phyloP scores from a whole-genome alignment of 1,284 basidiomycete genomes.

The Cryptococcus wingfieldii region DNA sequence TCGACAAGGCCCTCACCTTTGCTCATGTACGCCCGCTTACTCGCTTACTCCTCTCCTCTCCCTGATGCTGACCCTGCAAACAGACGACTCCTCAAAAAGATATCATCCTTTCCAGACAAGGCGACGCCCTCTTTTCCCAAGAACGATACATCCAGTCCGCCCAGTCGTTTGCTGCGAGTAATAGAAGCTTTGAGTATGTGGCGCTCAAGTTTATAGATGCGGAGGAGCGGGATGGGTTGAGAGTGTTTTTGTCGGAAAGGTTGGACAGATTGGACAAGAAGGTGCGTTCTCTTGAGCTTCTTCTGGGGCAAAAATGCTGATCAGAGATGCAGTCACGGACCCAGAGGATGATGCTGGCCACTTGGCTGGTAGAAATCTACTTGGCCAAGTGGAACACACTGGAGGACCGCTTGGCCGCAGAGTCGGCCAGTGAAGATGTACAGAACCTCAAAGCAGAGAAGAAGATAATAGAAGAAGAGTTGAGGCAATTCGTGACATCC shows the following conservation, averaged over 20 bases:
- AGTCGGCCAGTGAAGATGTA: slow-evolving; percentile 76
- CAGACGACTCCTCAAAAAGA: slow-evolving; percentile 82
- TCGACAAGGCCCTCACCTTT: slow-evolving; percentile 71
- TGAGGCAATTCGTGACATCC: slow-evolving; percentile 84
- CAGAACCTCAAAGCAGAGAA: slow-evolving; percentile 80
- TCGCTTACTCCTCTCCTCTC: not conserved
- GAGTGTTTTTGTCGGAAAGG: slow-evolving; percentile 83
- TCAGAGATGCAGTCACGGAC: slow-evolving; percentile 65
- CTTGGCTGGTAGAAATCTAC: slow-evolving; percentile 97
- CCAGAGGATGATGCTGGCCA: slow-evolving; percentile 95
- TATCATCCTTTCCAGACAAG: slow-evolving; percentile 77
- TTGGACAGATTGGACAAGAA: slow-evolving; percentile 76
- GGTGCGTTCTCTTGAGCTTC: slow-evolving; percentile 51
- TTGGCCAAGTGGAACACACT: slow-evolving; percentile 93
- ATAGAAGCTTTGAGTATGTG: slow-evolving; percentile 87
- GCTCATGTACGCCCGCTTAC: slow-evolving; percentile 60
- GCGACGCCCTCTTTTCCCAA: slow-evolving; percentile 73
- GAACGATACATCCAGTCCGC: slow-evolving; percentile 86
- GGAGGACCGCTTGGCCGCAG: slow-evolving; percentile 69
- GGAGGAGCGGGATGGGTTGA: slow-evolving; percentile 84
- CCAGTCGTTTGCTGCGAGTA: slow-evolving; percentile 83
- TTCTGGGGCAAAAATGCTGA: not conserved
- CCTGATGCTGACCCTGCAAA: not conserved
- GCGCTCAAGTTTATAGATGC: slow-evolving; percentile 83
- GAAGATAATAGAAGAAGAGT: slow-evolving; percentile 82